Evolutionary conservation across 225 moss, liverwort and hornwort genomes (phyloP), one percentile per base, ranked within the genome.

Genomic region (Ulota crispa): DNA sequence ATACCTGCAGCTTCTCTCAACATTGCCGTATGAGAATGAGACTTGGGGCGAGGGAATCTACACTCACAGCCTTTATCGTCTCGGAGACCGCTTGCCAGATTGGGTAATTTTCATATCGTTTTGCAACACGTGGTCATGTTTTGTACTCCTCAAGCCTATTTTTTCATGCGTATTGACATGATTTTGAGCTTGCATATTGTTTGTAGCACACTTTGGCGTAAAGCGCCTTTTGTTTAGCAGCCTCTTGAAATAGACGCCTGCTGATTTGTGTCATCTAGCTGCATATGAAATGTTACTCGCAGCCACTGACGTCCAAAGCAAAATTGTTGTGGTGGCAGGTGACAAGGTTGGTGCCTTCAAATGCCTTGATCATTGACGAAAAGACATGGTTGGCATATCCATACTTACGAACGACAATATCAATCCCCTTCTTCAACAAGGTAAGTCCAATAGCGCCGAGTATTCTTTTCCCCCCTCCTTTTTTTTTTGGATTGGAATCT

Each of bases 371-470:
- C 57, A 94, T 97, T 79, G 97, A 97, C 83, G 97, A 97, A 80
- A 97, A 97, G 83, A 97, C 95, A 73, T 97, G 97, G 97, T 85
- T 94, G 90, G 94, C 95, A n/a, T 97, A 88, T 85, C 97, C 97
- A 3, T 91, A 95, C 81, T 78, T 87, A 79, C 92, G 94, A 62
- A 88, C 95, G 52, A 92, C 93, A 21, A 94, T 98, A 47, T 93
- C 95, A 43, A 94, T 98, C 60, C 97, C 97, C 8, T 98, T 98
- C 72, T 98, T 98, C 70, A 89, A 95, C 73, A 98, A 95, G 95
- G 97, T 93, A 10, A 57, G 77, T 76, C 77, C n/a, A 18, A 7
- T 54, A 34, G 6, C 64, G 30, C 34, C 34, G 7, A 53, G 50
- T 31, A n/a, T 47, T 34, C 16, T 26, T 81, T 52, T 56, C 30